phyloP scores from a whole-genome alignment of 768 basidiomycete genomes.

The Hygrophorus pudorinus region DNA sequence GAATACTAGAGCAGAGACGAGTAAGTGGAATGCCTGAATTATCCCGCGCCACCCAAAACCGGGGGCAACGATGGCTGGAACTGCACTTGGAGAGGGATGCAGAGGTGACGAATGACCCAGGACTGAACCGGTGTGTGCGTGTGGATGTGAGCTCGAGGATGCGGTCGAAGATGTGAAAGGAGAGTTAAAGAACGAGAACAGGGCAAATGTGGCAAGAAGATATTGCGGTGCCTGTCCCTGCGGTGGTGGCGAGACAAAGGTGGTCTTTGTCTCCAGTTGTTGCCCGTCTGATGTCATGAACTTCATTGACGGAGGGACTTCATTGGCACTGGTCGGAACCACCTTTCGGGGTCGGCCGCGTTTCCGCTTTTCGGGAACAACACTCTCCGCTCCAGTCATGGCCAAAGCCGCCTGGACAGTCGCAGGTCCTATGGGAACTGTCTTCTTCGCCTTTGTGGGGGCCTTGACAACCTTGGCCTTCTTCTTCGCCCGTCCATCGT shows the following conservation, averaged over 20 bases:
- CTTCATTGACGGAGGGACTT: constrained; percentile 20
- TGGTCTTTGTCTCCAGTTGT: too few species aligned
- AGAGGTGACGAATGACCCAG: constrained; percentile 20
- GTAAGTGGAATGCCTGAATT: constrained; percentile 55
- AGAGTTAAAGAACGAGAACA: constrained; percentile 82
- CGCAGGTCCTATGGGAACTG: constrained; percentile 17
- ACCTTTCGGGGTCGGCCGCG: constrained; percentile 76
- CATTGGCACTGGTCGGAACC: constrained; percentile 24
- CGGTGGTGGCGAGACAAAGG: constrained; percentile 8
- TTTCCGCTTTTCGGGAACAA: constrained; percentile 68
- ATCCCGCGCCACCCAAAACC: constrained; percentile 41
- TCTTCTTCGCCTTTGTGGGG: constrained; percentile 30
- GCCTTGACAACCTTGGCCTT: constrained; percentile 31
- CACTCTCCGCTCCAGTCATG: constrained; percentile 10
- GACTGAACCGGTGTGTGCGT: constrained; percentile 52
- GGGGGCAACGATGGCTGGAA: constrained; percentile 7
- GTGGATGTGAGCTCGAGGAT: constrained; percentile 21
- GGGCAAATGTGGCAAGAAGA: constrained; percentile 71
- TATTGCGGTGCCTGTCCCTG: constrained; percentile 42
- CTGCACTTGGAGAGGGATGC: constrained; percentile 12
- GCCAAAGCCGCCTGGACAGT: constrained; percentile 17
- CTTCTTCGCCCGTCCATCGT: constrained; percentile 51
- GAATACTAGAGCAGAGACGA: constrained; percentile 56
- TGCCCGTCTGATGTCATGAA: neutral
- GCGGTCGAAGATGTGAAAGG: constrained; percentile 41